Evolutionary conservation across 2,329 filamentous ascomycete species (phyloP).

Genomic region (Venturia asperata): DNA sequence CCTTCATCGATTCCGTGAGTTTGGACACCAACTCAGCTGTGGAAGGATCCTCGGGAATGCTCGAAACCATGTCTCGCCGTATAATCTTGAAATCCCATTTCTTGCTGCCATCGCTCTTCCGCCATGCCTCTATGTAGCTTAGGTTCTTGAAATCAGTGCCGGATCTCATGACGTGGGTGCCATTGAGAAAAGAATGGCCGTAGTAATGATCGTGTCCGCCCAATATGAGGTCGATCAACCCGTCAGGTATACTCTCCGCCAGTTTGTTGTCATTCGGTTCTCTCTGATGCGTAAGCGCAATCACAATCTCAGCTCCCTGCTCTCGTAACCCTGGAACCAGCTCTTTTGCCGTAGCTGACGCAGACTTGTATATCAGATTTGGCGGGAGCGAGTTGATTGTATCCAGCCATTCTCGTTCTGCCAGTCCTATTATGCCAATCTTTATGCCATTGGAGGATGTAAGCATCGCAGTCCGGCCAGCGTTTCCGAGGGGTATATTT

Average conservation of each 20-base stretch:
- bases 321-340: conserved; percentile 65
- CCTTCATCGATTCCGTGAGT: conserved; percentile 64
- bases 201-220: conserved; percentile 92
- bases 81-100: conserved; percentile 75
- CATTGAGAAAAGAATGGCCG: conserved; percentile 66
- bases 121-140: conserved; percentile 74
- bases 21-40: conserved; percentile 58
- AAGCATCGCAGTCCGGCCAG: conserved; percentile 66
- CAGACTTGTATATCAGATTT: conserved; percentile 73
- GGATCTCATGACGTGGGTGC: conserved; percentile 75
- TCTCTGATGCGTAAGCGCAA: conserved; percentile 77
- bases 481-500: conserved; percentile 66
- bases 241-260: conserved; percentile 61
- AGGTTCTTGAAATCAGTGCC: conserved; percentile 90
- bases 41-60: conserved; percentile 56
- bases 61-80: conserved; percentile 64
- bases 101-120: conserved; percentile 40
- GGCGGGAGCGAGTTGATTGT: conserved; percentile 84
- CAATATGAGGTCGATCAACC: conserved; percentile 74
- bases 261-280: conserved; percentile 88
- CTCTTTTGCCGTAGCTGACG: conserved; percentile 65
- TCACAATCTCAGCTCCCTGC: conserved; percentile 73
- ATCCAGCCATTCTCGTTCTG: conserved; percentile 79
- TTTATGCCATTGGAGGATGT: conserved; percentile 78
- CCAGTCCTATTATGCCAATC: conserved; percentile 76